Base-by-base conservation (phyloP, 192 early-diverging fungal species). In the Bifiguratus adelaidae region DNA sequence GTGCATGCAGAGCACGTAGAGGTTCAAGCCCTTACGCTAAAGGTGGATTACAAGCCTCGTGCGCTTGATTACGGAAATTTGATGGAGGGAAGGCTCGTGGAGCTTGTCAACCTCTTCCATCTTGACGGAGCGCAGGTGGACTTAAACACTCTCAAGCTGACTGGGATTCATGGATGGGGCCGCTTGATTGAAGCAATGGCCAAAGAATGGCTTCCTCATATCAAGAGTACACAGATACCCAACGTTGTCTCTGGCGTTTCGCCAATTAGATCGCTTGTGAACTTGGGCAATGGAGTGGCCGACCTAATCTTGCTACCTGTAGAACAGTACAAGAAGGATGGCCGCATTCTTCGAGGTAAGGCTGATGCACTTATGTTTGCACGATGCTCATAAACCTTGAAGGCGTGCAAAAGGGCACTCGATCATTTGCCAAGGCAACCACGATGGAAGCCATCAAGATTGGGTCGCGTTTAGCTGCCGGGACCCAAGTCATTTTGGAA, bases 21-120 rank as follows among this genome's bases (percentile, higher is more conserved):
- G 20, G 65, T 98, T 5, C 58, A 65, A 4, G 83, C 89, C 2
- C 76, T 98, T 35, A 70, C 69, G 3, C 56, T 95, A 42, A 91
- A 90, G 46, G 73, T 98, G 49, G 95, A 98, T 65, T 98, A 95
- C 70, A 96, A 96, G 63, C 89, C 95, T n/a, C 89, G 95, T 50
- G 84, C 87, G 19, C 72, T 93, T 29, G 88, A 91, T 37, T 80
- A 77, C 23, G 64, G 67, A 8, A 81, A 71, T 41, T 52, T 91
- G 2, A 73, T 78, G 36, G 80, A 72, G 23, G 88, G 89, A 8
- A 81, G 88, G 52, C 56, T 88, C 45, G 68, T 77, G 11, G 86
- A 91, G 63, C 58, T 98, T 24, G 70, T 96, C 47, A 98, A 98
- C 59, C 81, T 98, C 30, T 86, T 96, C 68, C 89, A 81, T 25